Evolutionary conservation across 75 land plant genomes (phyloP).

Genomic region (Selaginella tamariscina): DNA sequence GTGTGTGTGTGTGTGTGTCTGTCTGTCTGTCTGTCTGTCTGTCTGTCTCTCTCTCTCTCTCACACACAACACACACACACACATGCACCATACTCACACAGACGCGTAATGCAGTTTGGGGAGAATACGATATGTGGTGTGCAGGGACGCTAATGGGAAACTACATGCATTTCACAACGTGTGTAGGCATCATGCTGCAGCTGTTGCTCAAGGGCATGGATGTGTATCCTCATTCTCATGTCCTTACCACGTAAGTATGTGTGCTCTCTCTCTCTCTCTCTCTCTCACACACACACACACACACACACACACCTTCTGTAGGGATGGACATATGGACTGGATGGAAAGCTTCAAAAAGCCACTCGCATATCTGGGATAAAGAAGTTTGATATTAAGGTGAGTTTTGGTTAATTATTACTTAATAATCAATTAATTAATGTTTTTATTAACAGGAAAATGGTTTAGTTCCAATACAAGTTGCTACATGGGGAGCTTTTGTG

Average conservation of each 20-base stretch:
- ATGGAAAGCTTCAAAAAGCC: slow-evolving; percentile 70
- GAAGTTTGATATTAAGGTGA: slow-evolving; percentile 52
- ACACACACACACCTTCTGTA: too few species aligned
- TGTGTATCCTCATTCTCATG: slow-evolving; percentile 61
- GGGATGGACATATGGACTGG: slow-evolving; percentile 93
- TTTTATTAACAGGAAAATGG: slow-evolving; percentile 47
- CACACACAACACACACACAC: too few species aligned
- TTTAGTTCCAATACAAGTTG: slow-evolving; percentile 43
- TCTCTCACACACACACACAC: too few species aligned
- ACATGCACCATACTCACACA: not conserved
- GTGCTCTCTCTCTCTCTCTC: too few species aligned
- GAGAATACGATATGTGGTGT: slow-evolving; percentile 54
- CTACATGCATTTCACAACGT: slow-evolving; percentile 85
- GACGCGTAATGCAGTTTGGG: slow-evolving; percentile 49
- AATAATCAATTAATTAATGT: not conserved
- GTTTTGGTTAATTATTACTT: not conserved
- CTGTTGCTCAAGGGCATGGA: slow-evolving; percentile 59
- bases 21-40: slow-evolving; percentile 5
- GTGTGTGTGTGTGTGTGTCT: too few species aligned
- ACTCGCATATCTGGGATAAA: slow-evolving; percentile 57
- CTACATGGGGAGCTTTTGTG: slow-evolving; percentile 81
- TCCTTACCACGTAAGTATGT: slow-evolving; percentile 66
- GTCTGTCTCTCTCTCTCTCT: not conserved
- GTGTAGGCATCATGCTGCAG: slow-evolving; percentile 92
- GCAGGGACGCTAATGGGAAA: slow-evolving; percentile 51